Percentiles rank a stretch among this genome's conserved stretches.
phyloP scores from a whole-genome alignment of 2,329 filamentous ascomycete genomes.

The Diaporthe velutina region DNA sequence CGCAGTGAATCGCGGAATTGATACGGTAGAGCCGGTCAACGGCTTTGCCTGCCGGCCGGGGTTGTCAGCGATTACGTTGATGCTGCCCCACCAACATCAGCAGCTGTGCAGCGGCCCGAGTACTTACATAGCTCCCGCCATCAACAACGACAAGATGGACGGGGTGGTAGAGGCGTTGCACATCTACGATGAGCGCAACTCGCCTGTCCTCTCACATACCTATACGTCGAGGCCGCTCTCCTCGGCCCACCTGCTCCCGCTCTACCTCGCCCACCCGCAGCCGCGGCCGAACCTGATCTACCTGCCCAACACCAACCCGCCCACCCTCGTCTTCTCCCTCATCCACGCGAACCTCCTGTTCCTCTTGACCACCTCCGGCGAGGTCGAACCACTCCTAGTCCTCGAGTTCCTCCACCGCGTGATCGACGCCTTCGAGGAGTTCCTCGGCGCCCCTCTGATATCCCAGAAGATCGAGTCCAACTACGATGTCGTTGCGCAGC shows the following conservation, averaged over 20 bases:
- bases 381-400: slow-evolving; percentile 89
- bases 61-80: slow-evolving; percentile 4
- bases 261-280: slow-evolving; percentile 85
- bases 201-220: slow-evolving; percentile 86
- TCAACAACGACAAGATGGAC: slow-evolving; percentile 67
- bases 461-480: slow-evolving; percentile 88
- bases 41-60: slow-evolving; percentile 36
- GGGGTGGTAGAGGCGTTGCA: slow-evolving; percentile 94
- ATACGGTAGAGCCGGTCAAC: slow-evolving; percentile 12
- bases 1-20: no score
- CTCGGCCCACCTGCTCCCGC: slow-evolving; percentile 81
- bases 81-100: slow-evolving; percentile 13
- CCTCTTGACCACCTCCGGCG: slow-evolving; percentile 84
- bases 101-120: slow-evolving; percentile 3
- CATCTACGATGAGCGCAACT: slow-evolving; percentile 96
- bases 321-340: slow-evolving; percentile 90
- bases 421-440: slow-evolving; percentile 93
- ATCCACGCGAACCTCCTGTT: slow-evolving; percentile 90
- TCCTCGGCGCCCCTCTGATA: slow-evolving; percentile 88
- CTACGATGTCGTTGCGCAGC: slow-evolving; percentile 94
- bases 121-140: background rate
- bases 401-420: slow-evolving; percentile 96
- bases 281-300: slow-evolving; percentile 91
- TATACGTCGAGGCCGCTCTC: slow-evolving; percentile 87
- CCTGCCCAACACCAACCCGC: slow-evolving; percentile 83